Conservation (phyloP, 192 early-diverging fungal species). For the Podila minutissima region DNA sequence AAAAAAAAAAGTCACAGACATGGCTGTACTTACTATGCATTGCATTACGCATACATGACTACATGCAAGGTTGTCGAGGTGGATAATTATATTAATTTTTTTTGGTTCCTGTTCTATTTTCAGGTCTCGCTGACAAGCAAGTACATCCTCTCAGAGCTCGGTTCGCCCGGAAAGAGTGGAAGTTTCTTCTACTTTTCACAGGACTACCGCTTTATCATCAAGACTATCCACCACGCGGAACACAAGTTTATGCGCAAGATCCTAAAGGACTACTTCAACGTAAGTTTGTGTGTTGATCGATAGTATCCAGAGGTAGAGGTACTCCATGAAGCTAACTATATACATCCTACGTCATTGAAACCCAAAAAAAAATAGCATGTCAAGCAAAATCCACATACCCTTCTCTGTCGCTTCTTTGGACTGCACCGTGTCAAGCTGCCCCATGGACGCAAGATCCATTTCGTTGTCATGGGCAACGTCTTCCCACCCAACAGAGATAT, state of each 20-base stretch:
- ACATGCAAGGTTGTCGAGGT: too few species aligned
- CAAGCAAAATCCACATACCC: conserved; percentile 87
- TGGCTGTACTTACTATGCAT: too few species aligned
- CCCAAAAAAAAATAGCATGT: conserved; percentile 70
- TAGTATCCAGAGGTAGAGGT: too few species aligned
- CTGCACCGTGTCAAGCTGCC: conserved; percentile 96
- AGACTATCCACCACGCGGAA: conserved; percentile 94
- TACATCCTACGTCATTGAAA: not conserved
- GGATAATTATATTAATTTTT: not conserved
- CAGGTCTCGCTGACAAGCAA: conserved; percentile 93
- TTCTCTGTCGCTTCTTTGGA: conserved; percentile 94
- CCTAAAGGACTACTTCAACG: conserved; percentile 88
- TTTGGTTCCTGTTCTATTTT: not conserved
- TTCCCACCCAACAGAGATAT: conserved; percentile 98
- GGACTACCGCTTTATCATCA: conserved; percentile 99
- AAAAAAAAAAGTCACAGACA: too few species aligned
- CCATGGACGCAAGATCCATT: conserved; percentile 94
- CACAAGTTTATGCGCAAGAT: conserved; percentile 94
- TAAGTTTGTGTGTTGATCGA: conserved; percentile 25
- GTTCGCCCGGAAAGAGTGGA: conserved; percentile 95
- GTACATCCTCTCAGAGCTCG: conserved; percentile 95
- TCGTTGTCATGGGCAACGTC: conserved; percentile 99
- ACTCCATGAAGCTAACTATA: not conserved
- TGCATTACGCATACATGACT: too few species aligned
- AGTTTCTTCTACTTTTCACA: conserved; percentile 98